These are phyloP conservation scores for Argentina anserina DNA, from an alignment of 306 rosid species.

Conservation along the genomic window DNA sequence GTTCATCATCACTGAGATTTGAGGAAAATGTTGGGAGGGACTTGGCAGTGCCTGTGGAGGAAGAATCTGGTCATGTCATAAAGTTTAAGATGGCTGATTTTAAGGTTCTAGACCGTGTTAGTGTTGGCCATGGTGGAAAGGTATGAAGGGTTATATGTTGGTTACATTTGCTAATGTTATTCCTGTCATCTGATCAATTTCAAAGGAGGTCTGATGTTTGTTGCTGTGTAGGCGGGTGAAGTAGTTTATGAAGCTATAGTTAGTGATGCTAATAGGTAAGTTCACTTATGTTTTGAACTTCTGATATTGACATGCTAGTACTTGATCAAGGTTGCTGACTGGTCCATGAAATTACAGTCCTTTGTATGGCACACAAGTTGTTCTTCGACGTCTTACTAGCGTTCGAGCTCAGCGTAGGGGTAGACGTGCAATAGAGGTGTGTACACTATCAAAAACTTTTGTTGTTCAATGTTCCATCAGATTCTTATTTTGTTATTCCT, in stretches of 20 bases:
- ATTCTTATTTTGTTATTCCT: conserved; percentile 15
- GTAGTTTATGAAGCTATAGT: conserved; percentile 74
- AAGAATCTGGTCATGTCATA: conserved; percentile 73
- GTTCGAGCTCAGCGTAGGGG: conserved; percentile 93
- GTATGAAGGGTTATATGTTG: conserved; percentile 45
- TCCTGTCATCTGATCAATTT: conserved; percentile 12
- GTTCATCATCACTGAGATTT: conserved; percentile 49
- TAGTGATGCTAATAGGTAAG: conserved; percentile 67
- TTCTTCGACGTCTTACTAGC: conserved; percentile 77
- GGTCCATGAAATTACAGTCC: conserved; percentile 57
- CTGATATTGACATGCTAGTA: conserved; percentile 14
- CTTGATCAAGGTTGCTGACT: conserved; percentile 27
- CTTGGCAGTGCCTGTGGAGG: conserved; percentile 49
- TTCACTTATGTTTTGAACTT: conserved; percentile 20
- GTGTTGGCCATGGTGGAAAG: conserved; percentile 95
- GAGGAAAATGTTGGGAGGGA: conserved; percentile 34
- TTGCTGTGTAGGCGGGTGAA: conserved; percentile 71
- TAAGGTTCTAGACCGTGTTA: conserved; percentile 52
- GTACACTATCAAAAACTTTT: conserved; percentile 4
- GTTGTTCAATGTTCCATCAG: background rate
- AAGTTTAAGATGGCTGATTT: conserved; percentile 82
- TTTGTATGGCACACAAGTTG: conserved; percentile 66
- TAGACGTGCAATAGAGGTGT: conserved; percentile 87
- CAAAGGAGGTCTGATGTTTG: conserved; percentile 31
- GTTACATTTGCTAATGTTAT: background rate